Evolutionary conservation across 1,284 basidiomycete genomes (phyloP), one percentile per base, ranked within the genome.

Genomic region (Paramarasmius palmivorus): DNA sequence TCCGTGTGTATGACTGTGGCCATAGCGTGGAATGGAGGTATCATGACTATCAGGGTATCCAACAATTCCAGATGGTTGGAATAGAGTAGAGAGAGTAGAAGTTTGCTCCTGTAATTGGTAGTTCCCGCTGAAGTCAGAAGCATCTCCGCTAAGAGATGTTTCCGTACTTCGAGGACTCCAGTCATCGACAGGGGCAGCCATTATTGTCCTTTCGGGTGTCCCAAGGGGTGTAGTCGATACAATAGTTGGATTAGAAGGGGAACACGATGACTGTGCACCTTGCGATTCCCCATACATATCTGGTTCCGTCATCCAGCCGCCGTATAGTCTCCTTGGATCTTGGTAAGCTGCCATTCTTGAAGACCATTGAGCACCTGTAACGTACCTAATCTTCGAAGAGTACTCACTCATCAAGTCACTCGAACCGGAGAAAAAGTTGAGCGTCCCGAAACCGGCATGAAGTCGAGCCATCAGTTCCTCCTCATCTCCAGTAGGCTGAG

Each of bases 391-490:
- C 44, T 56, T 51, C 40, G 52, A 63, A 52, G 55, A 34, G 22
- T 23, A 71, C 73, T 62, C 59, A 76, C 74, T 72, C 61, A 67
- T 73, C 41, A 72, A 65, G 36, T 64, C 62, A 50, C 70, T 73
- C 38, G 74, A 71, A 41, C 70, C 68, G 6, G 73, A 72, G 56
- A 68, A 73, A 22, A 68, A 62, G 49, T 67, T 69, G 55, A 76
- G 61, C n/a, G 66, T 64, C 29, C 66, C 67, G 53, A 74, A 58
- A 3, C 72, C 71, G 49, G 61, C 61, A n/a, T 69, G 64, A 29
- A 75, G 63, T 22, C 62, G 62, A 44, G 71, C 68, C 66, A 70
- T 63, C 20, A 73, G 61, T 47, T 70, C 68, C 32, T 75, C 72
- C 40, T 74, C 72, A 25, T 62, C 56, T 7, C 57, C 37, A 20